Percentiles rank a stretch among this genome's conserved stretches.
These are phyloP conservation scores for Tetrahymena thermophila DNA, from an alignment of 73 alveolate species.

Conservation along the genomic window DNA sequence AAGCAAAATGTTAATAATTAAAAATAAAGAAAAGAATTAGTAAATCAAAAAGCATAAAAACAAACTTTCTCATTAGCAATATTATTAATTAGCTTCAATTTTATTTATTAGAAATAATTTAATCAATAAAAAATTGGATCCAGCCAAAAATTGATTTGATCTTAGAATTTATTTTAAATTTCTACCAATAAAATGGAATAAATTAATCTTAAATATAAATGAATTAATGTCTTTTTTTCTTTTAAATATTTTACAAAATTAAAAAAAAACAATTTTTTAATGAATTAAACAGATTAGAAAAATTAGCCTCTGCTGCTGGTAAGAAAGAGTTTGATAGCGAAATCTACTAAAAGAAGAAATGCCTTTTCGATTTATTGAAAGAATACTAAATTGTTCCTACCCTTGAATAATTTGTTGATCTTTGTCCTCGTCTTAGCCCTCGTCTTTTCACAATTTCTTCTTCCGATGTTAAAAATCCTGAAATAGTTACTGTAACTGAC, in stretches of 20 bases:
- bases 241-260: too few species aligned
- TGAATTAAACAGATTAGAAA: not conserved
- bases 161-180: not conserved
- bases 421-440: conserved; percentile 75
- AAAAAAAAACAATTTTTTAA: not conserved
- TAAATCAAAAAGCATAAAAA: too few species aligned
- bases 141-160: not conserved
- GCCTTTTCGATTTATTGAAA: conserved; percentile 54
- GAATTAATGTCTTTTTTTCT: too few species aligned
- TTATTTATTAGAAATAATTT: too few species aligned
- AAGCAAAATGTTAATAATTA: too few species aligned
- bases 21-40: too few species aligned
- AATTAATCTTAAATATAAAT: not conserved
- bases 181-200: not conserved
- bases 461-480: conserved; percentile 56
- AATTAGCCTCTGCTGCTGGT: conserved; percentile 41
- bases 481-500: conserved; percentile 53
- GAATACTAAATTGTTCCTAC: conserved; percentile 52
- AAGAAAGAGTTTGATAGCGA: conserved; percentile 45
- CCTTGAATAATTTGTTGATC: conserved; percentile 59
- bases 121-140: too few species aligned
- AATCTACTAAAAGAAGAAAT: conserved; percentile 42
- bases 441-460: conserved; percentile 87
- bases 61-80: too few species aligned
- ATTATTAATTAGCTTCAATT: too few species aligned